These are phyloP conservation scores for Nidularia sp. DNA, from an alignment of 768 basidiomycete species.

Conservation along the genomic window DNA sequence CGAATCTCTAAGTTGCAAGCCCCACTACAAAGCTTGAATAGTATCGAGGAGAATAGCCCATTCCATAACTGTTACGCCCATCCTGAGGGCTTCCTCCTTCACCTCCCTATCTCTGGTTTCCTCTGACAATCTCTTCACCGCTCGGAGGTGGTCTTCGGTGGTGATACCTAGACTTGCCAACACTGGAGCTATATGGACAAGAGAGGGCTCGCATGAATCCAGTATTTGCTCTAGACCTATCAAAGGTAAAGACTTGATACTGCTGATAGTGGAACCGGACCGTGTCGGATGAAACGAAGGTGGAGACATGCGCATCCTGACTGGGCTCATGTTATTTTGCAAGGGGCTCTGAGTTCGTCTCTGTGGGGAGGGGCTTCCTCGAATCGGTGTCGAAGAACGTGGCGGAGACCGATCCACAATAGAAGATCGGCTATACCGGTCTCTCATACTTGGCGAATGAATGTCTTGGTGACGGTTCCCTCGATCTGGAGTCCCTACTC, in stretches of 20 bases:
- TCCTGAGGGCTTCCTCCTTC: slow-evolving; percentile 62
- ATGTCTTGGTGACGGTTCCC: not conserved
- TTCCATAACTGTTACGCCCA: slow-evolving; percentile 69
- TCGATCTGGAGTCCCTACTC: slow-evolving; percentile 4
- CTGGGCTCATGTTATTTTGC: slow-evolving; percentile 8
- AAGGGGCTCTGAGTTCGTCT: not conserved
- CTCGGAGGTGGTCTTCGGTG: slow-evolving; percentile 57
- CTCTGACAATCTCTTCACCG: slow-evolving; percentile 56
- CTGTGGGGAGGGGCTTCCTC: not conserved
- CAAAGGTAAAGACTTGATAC: slow-evolving; percentile 28
- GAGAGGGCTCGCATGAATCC: slow-evolving; percentile 58
- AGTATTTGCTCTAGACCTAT: slow-evolving; percentile 51
- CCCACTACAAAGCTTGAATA: slow-evolving; percentile 31
- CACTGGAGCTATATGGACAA: slow-evolving; percentile 57
- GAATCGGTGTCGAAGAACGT: slow-evolving; percentile 7
- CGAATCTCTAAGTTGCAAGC: too few species aligned
- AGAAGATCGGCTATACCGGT: not conserved
- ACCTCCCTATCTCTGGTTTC: slow-evolving; percentile 68
- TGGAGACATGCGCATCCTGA: slow-evolving; percentile 19
- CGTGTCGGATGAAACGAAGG: slow-evolving; percentile 32
- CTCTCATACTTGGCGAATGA: not conserved
- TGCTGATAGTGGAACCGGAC: slow-evolving; percentile 39
- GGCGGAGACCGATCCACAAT: not conserved
- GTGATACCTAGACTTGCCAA: slow-evolving; percentile 57
- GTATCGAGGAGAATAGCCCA: slow-evolving; percentile 77